Evolutionary conservation across 768 basidiomycete species (phyloP), one percentile per base, ranked within the genome.

Genomic region (Tricholoma flavovirens): DNA sequence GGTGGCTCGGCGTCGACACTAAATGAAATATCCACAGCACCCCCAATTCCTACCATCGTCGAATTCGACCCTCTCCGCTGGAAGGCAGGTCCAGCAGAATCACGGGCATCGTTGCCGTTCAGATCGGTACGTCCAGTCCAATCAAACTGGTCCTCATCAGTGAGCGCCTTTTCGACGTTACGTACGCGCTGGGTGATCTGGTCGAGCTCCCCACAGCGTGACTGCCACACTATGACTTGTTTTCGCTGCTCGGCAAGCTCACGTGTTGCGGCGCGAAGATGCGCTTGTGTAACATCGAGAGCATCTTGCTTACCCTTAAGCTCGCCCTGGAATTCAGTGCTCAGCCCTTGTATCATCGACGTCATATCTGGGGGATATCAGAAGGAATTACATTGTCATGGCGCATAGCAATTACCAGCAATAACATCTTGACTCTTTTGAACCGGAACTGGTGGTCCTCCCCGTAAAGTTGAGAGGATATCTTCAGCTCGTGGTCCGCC

Each of bases 361-460:
- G 88, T 88, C 78, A 98, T 87, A 59, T 94, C 93, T 55, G 8
- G 56, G 9, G 40, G 4, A 65, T 55, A 22, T 66, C 14, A 60
- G 57, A 38, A 30, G 32, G 22, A 33, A 19, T 5, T 26, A 5
- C 40, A 9, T n/a, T 45, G 1, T 35, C 9, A 33, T 4, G 9
- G 24, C 15, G 17, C 4, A 3, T 4, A 36, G 56, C 40, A 54
- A 68, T 22, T 63, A 88, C 92, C 87, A 66, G 86, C 73, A 60
- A 93, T 83, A 29, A 97, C 87, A 67, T 94, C 90, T 62, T 90
- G 86, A 56, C 91, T 93, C 66, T 94, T 90, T 69, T 94, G 88
- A 21, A 89, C 82, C 1, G 93, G 92, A 11, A 77, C 78, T 4
- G 88, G 80, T 45, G 90, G 87, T 2, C 84, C 88, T 0, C 86